These are phyloP conservation scores for Mucor irregularis DNA, from an alignment of 371 early-diverging fungal species.

Conservation along the genomic window DNA sequence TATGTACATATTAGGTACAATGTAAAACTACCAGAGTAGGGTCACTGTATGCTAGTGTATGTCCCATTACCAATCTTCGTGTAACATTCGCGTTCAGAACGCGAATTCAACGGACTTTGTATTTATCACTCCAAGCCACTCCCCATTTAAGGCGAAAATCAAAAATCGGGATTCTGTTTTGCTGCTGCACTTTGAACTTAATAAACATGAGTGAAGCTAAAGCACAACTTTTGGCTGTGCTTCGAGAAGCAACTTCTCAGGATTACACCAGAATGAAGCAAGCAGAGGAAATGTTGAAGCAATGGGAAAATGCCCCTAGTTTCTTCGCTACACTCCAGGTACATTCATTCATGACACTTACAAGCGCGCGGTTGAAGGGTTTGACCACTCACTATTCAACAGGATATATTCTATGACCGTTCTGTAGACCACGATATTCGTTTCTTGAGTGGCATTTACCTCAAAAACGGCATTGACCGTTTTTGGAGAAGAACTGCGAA, in stretches of 20 bases:
- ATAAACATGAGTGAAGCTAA: constrained; percentile 55
- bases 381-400: neutral
- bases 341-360: constrained; percentile 1
- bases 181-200: neutral
- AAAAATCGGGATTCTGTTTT: too few species aligned
- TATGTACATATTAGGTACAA: too few species aligned
- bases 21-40: too few species aligned
- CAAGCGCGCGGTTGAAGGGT: too few species aligned
- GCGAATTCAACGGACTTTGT: too few species aligned
- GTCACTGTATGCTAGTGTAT: too few species aligned
- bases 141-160: too few species aligned
- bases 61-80: too few species aligned
- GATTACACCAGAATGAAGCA: constrained; percentile 61
- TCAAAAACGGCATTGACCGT: constrained; percentile 89
- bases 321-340: constrained; percentile 80
- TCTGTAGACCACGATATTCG: constrained; percentile 67
- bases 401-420: constrained; percentile 80
- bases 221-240: constrained; percentile 54
- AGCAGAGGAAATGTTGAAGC: constrained; percentile 73
- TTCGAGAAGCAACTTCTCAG: constrained; percentile 71
- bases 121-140: too few species aligned
- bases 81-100: too few species aligned
- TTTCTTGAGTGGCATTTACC: constrained; percentile 75
- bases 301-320: constrained; percentile 75
- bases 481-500: constrained; percentile 86